Evolutionary conservation across 352 stramenopile genomes (phyloP).

Genomic region (Phytophthora macrochlamydospora): DNA sequence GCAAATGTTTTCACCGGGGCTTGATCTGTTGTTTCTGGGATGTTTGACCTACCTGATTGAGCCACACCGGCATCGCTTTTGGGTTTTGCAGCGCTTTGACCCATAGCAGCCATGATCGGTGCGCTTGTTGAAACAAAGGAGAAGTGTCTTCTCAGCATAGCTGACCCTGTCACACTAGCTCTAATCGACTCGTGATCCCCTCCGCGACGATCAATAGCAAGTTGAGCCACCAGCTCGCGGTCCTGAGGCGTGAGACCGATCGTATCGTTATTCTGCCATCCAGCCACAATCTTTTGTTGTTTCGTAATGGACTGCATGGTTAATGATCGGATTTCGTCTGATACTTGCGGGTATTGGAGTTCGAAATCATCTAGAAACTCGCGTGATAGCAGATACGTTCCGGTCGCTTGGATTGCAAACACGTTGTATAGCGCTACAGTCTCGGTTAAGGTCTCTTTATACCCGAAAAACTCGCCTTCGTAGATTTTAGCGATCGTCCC

Average conservation of each 20-base stretch:
- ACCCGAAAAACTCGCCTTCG: conserved; percentile 80
- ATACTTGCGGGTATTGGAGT: conserved; percentile 55
- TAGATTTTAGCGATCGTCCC: conserved; percentile 67
- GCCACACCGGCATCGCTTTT: background rate
- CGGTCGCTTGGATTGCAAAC: conserved; percentile 61
- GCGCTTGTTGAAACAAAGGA: conserved; percentile 10
- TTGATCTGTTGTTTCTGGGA: conserved; percentile 5
- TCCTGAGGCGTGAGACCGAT: conserved; percentile 63
- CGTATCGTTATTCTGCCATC: conserved; percentile 75
- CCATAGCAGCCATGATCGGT: background rate
- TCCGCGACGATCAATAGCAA: conserved; percentile 20
- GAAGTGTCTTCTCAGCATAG: conserved; percentile 22
- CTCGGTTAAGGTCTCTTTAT: conserved; percentile 75
- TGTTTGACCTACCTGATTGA: background rate
- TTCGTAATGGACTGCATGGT: conserved; percentile 79
- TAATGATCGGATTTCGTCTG: conserved; percentile 72
- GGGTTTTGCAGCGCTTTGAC: conserved; percentile 4
- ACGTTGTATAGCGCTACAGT: conserved; percentile 67
- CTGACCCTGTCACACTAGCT: conserved; percentile 24
- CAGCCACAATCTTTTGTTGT: conserved; percentile 72
- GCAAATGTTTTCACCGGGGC: conserved; percentile 10
- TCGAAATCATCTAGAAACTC: conserved; percentile 65
- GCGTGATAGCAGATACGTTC: conserved; percentile 67
- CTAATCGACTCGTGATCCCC: conserved; percentile 20
- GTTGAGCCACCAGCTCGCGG: conserved; percentile 41